Evolutionary conservation across 2,329 filamentous ascomycete genomes (phyloP).

Genomic region (Parastagonospora nodorum): DNA sequence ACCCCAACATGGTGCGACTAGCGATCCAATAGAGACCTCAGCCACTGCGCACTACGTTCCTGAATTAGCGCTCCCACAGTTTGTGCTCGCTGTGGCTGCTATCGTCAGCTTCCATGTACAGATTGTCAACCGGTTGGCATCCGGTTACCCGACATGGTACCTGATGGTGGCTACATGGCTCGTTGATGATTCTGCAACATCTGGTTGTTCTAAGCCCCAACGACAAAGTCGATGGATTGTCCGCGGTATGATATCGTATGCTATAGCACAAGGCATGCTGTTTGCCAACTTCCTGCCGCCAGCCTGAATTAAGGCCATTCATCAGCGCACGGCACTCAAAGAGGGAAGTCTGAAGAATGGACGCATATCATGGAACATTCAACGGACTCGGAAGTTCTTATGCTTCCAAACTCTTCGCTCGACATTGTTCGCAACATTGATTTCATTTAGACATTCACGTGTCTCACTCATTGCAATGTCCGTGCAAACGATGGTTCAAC

Average conservation of each 20-base stretch:
- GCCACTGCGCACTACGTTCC: constrained; percentile 21
- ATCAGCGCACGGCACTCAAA: background rate
- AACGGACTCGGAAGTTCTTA: no score
- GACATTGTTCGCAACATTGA: no score
- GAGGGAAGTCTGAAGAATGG: background rate
- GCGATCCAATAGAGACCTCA: constrained; percentile 7
- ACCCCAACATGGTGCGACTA: constrained; percentile 15
- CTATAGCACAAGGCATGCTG: constrained; percentile 77
- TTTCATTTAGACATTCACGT: no score
- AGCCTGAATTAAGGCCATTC: constrained; percentile 58
- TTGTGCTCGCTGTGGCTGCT: constrained; percentile 72
- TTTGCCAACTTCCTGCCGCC: constrained; percentile 93
- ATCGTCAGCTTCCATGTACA: constrained; percentile 88
- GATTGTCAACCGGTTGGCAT: constrained; percentile 87
- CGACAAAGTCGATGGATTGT: constrained; percentile 20
- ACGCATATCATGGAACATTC: no score
- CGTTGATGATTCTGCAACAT: constrained; percentile 1
- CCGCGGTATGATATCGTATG: constrained; percentile 76
- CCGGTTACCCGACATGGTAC: constrained; percentile 89
- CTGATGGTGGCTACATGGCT: constrained; percentile 68
- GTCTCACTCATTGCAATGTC: no score
- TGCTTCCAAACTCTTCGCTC: no score
- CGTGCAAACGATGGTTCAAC: no score
- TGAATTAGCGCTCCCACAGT: constrained; percentile 71
- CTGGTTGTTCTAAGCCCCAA: background rate